Base-by-base conservation (phyloP, 2,329 filamentous ascomycete genomes). In the Alternaria novae-zelandiae region DNA sequence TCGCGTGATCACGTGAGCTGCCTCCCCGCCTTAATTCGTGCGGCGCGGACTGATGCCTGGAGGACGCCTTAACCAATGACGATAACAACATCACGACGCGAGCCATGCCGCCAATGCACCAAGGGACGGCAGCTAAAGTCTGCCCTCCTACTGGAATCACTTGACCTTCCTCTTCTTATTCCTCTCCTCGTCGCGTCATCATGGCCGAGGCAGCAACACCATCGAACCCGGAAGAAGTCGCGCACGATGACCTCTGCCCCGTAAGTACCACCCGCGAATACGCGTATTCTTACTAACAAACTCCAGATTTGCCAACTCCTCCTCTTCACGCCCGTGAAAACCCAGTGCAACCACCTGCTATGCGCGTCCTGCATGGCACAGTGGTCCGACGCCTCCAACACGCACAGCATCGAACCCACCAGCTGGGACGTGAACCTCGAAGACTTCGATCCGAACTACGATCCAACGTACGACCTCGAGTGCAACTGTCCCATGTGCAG, bases 401-500 rank as follows among this genome's bases (percentile, higher is more conserved):
- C 74, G 3, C 72, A 75, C 9, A 55, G 61, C 11, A 79, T 82
- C 13, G 75, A 79, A 8, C 82, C 79, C 15, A 73, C 82, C 4
- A 72, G 71, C 12, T 72, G 77, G 20, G 78, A 80, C 21, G 79
- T 83, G 69, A 76, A 77, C 6, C 77, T 82, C 43, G 75, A 80
- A 25, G 71, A 79, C 63, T 78, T 83, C 43, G 72, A 81, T 62
- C 77, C 80, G 65, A 60, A 67, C 67, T 65, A 76, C 63, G 60
- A 75, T 46, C 63, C 70, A 11, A 58, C 67, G 4, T 65, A 70
- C 50, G 68, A 79, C 65, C 70, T 83, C 43, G 78, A 82, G 61
- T 81, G 81, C 2, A 76, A 77, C 26, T 84, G 83, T 65, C 83
- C 83, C 12, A 83, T 84, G 82, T 84, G 82, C 54, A 75, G 82